Conservation (phyloP, 805 yeast species). For the Barnettozyma sp. region DNA sequence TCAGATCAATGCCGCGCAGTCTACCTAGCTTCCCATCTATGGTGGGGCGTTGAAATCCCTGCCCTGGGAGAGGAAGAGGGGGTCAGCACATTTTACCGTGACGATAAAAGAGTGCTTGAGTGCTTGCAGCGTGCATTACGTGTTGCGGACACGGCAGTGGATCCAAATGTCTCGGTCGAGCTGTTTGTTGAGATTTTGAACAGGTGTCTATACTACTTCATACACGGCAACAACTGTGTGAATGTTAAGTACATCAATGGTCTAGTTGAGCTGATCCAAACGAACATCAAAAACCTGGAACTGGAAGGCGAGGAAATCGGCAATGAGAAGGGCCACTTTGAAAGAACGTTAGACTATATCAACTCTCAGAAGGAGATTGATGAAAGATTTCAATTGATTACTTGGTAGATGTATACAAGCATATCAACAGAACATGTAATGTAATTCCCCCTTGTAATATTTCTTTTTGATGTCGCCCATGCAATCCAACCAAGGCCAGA, state of each 20-base stretch:
- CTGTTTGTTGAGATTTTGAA: conserved; percentile 86
- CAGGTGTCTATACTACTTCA: conserved; percentile 77
- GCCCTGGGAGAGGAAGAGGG: conserved; percentile 40
- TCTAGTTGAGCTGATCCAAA: conserved; percentile 71
- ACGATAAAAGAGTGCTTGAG: conserved; percentile 75
- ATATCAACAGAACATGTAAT: not conserved
- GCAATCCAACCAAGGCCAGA: too few relatives aligned
- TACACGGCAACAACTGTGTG: conserved; percentile 66
- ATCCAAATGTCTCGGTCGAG: conserved; percentile 62
- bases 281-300: conserved; percentile 37
- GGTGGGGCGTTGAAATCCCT: conserved; percentile 80
- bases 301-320: conserved; percentile 19
- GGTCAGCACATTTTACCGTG: conserved; percentile 35
- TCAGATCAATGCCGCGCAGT: conserved; percentile 94
- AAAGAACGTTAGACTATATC: conserved; percentile 67
- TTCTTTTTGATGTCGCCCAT: too few relatives aligned
- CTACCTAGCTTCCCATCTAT: conserved; percentile 79
- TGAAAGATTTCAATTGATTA: conserved; percentile 54
- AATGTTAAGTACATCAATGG: conserved; percentile 77
- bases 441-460: not conserved
- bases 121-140: conserved; percentile 83
- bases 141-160: conserved; percentile 93
- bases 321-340: conserved; percentile 43
- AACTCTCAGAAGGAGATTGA: conserved; percentile 62
- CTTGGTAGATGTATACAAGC: conserved; percentile 17